Evolutionary conservation across 225 moss, liverwort and hornwort species (phyloP).

Genomic region (Pleurozium schreberi): DNA sequence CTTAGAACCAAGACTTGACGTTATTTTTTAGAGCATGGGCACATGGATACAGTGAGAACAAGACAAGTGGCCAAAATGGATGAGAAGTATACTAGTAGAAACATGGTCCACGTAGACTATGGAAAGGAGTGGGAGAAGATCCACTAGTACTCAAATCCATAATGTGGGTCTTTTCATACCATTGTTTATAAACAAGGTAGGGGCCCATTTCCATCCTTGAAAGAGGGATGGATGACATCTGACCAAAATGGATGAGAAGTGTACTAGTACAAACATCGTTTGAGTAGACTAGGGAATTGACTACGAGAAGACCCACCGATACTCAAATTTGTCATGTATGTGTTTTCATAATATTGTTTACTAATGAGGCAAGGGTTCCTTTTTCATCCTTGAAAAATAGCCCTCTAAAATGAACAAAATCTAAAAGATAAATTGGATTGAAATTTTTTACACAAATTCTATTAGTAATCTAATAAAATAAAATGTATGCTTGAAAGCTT

Average conservation of each 20-base stretch:
- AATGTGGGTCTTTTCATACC: not conserved
- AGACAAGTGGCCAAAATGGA: not conserved
- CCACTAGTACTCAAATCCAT: not conserved
- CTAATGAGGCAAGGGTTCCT: too few species aligned
- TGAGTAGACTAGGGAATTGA: not conserved
- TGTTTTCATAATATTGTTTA: not conserved
- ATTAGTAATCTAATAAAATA: too few species aligned
- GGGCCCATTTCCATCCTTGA: too few species aligned
- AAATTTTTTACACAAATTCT: too few species aligned
- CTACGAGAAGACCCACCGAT: accelerated
- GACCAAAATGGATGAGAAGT: too few species aligned
- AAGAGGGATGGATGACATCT: not conserved
- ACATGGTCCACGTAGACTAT: accelerated
- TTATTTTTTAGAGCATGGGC: not conserved
- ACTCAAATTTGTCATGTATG: not conserved
- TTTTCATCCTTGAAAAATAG: too few species aligned
- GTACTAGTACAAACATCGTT: not conserved
- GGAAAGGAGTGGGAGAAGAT: not conserved
- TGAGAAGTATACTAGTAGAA: too few species aligned
- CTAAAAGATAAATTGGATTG: too few species aligned
- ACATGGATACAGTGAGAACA: accelerated
- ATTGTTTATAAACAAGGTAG: too few species aligned
- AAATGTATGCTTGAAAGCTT: too few species aligned
- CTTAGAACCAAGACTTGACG: too few species aligned
- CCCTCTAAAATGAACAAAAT: too few species aligned